Evolutionary conservation across 306 rosid species (phyloP).

Genomic region (Luffa aegyptiaca): DNA sequence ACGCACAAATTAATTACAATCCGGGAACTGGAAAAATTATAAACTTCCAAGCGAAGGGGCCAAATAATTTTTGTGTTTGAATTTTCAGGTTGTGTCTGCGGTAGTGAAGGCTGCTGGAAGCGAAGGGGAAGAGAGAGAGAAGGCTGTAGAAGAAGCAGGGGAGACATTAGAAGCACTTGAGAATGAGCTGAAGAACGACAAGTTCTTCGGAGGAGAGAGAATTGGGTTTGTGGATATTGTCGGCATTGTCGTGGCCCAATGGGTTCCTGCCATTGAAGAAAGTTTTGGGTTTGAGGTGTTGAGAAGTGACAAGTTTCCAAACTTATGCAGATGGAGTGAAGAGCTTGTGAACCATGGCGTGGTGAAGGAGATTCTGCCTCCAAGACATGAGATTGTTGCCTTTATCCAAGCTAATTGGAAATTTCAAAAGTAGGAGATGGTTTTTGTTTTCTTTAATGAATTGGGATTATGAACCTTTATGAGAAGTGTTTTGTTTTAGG

Average conservation of each 20-base stretch:
- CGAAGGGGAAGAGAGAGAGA: constrained; percentile 19
- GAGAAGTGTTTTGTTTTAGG: too few species aligned
- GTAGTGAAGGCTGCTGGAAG: constrained; percentile 13
- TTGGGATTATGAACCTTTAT: too few species aligned
- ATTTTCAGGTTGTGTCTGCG: neutral
- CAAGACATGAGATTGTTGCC: neutral
- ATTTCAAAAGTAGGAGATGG: too few species aligned
- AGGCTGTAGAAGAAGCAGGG: neutral
- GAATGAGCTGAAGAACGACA: neutral
- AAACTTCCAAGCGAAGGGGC: too few species aligned
- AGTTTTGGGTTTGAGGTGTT: constrained; percentile 13
- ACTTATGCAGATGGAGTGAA: constrained; percentile 22
- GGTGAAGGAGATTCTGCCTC: constrained; percentile 29
- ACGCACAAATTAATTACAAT: too few species aligned
- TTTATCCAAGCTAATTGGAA: too few species aligned
- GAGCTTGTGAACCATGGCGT: neutral
- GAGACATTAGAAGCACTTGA: neutral
- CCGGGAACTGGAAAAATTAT: too few species aligned
- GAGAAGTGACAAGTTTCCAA: constrained; percentile 25
- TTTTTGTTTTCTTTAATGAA: too few species aligned
- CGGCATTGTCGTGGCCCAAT: neutral
- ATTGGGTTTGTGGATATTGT: neutral
- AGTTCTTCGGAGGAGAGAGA: neutral
- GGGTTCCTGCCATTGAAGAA: constrained; percentile 22
- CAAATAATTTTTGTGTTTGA: too few species aligned